Evolutionary conservation across 345 rosid genomes (phyloP).

Genomic region (Hibiscus syriacus): DNA sequence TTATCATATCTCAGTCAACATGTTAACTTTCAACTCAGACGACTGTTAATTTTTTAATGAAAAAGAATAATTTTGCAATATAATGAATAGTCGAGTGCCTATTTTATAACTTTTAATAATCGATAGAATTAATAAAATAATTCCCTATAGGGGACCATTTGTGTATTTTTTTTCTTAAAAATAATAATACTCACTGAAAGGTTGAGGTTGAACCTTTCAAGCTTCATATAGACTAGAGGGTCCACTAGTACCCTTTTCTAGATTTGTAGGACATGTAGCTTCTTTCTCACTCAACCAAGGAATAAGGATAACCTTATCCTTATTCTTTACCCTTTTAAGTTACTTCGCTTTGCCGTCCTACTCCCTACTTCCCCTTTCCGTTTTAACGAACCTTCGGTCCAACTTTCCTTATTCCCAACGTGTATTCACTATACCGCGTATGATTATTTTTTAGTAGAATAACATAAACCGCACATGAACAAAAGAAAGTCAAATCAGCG

Average conservation of each 20-base stretch:
- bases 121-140: no score
- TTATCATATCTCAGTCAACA: no score
- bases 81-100: no score
- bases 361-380: not conserved
- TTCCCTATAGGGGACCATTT: no score
- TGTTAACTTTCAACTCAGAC: no score
- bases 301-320: not conserved
- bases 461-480: not conserved
- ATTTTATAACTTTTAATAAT: no score
- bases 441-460: not conserved
- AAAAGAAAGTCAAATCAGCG: conserved; percentile 6
- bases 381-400: not conserved
- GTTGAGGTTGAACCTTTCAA: not conserved
- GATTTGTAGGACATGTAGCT: not conserved
- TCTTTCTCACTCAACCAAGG: no score
- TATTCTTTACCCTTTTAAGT: not conserved
- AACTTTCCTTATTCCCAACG: conserved; percentile 2
- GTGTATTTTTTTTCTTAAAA: no score
- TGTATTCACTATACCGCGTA: not conserved
- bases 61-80: no score
- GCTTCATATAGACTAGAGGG: not conserved
- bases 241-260: not conserved
- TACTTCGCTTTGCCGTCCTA: not conserved
- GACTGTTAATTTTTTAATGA: no score
- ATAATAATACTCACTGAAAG: no score